Evolutionary conservation across 805 yeast genomes (phyloP), one percentile per base, ranked within the genome.

Genomic region (Candida chauliodis): DNA sequence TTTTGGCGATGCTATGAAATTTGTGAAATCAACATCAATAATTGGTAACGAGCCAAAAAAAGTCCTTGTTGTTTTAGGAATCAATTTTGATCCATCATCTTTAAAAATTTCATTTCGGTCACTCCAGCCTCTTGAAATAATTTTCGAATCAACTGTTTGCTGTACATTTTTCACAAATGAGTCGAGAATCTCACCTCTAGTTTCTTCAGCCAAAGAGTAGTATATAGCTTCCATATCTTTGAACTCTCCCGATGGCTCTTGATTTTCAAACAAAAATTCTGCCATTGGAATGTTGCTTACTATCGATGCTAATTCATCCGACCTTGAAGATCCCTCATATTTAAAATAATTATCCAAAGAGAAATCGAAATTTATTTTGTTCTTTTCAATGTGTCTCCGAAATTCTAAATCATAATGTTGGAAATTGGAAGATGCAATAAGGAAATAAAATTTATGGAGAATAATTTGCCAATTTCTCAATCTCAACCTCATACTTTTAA

Each of bases 371-470:
- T 38, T 22, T 2, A 50, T 35, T 17, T 43, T 45, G 26, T 43
- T 40, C 8, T 47, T 30, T 8, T 33, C 8, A 8, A 63, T 57
- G 27, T 59, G 56, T 14, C 45, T 41, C 20, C 44, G 46, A 36
- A 61, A 68, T 34, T 62, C 70, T 15, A 46, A 50, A 45, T 68
- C 71, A 41, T 64, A 58, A 8, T 51, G 38, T 44, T 83, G 90
- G 46, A 72, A 85, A 51, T 83, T 76, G 0, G 84, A 76, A 2
- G 89, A 78, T 0, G 87, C 97, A 18, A 84, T 64, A 44, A 88
- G 76, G 52, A 90, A 91, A 52, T 77, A 83, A 30, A 82, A 72
- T 36, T 90, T 80, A 55, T 93, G 97, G 11, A 86, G 59, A 8
- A 78, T 51, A 36, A 86, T 83, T 22, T 71, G 47, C 78, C 79